These are phyloP conservation scores for Tolypocladium amazonense DNA, from an alignment of 2,329 filamentous ascomycete species.

Conservation along the genomic window DNA sequence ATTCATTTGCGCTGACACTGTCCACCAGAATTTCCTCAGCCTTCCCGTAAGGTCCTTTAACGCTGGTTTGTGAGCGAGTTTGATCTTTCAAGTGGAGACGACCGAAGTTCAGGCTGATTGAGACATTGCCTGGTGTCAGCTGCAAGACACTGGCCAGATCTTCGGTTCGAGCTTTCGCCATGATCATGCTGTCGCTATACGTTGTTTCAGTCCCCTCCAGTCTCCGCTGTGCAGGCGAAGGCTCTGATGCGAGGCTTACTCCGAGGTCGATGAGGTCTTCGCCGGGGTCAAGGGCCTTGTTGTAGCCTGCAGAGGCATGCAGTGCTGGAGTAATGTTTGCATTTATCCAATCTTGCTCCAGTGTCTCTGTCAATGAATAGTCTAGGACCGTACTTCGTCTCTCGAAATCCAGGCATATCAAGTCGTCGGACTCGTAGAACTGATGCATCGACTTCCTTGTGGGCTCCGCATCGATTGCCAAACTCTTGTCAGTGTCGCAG, in stretches of 20 bases:
- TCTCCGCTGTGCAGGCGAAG: not conserved
- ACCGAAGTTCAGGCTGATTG: constrained; percentile 15
- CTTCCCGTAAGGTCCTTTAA: constrained; percentile 9
- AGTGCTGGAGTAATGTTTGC: not conserved
- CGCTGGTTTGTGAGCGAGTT: constrained; percentile 8
- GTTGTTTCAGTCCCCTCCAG: not conserved
- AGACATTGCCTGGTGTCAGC: constrained; percentile 12
- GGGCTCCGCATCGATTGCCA: too few species aligned
- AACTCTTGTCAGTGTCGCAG: not conserved
- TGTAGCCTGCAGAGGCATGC: not conserved
- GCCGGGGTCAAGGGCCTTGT: too few species aligned
- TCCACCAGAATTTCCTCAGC: constrained; percentile 4
- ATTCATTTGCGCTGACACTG: constrained; percentile 2
- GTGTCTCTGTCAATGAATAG: not conserved
- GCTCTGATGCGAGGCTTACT: not conserved
- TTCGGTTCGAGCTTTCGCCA: constrained; percentile 5
- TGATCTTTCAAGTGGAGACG: constrained; percentile 16
- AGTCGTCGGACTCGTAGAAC: constrained; percentile 1
- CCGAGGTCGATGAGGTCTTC: not conserved
- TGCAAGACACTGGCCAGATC: constrained; percentile 10
- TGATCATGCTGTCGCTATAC: constrained; percentile 4
- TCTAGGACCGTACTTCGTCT: not conserved
- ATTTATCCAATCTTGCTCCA: not conserved
- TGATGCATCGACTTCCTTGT: not conserved
- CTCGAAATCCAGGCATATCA: not conserved